These are phyloP conservation scores for Oryza glumipatula DNA, from an alignment of 176 grass and related monocot genomes.

Conservation along the genomic window DNA sequence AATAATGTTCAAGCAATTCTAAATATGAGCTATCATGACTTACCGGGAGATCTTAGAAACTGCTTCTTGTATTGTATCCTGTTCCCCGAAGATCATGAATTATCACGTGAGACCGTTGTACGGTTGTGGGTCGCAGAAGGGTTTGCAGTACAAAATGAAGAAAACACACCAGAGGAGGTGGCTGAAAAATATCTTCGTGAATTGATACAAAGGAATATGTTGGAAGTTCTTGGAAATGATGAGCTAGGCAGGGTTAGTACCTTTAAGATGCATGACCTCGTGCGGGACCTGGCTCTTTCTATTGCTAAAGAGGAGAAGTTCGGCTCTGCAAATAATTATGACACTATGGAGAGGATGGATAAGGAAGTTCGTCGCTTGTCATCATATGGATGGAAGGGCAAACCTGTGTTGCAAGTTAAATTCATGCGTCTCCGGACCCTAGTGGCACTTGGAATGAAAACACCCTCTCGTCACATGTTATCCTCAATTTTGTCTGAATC, in stretches of 20 bases:
- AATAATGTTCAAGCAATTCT: slow-evolving; percentile 1
- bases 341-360: neutral
- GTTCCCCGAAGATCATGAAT: neutral
- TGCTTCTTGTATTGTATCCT: neutral
- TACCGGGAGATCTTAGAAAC: slow-evolving; percentile 31
- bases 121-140: neutral
- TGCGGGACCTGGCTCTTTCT: neutral
- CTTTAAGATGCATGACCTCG: neutral
- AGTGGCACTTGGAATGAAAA: neutral
- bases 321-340: neutral
- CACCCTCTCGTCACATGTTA: neutral
- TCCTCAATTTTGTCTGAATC: neutral
- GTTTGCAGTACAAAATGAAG: neutral
- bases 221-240: neutral
- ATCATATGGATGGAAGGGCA: neutral
- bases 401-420: neutral
- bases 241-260: neutral
- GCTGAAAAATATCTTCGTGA: neutral
- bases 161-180: neutral
- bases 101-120: neutral
- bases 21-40: slow-evolving; percentile 32
- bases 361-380: neutral
- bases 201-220: neutral
- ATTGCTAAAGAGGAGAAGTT: neutral
- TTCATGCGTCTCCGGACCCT: neutral